Conservation (phyloP, 148 eudicot genomes). For the Persicaria tinctoria region DNA sequence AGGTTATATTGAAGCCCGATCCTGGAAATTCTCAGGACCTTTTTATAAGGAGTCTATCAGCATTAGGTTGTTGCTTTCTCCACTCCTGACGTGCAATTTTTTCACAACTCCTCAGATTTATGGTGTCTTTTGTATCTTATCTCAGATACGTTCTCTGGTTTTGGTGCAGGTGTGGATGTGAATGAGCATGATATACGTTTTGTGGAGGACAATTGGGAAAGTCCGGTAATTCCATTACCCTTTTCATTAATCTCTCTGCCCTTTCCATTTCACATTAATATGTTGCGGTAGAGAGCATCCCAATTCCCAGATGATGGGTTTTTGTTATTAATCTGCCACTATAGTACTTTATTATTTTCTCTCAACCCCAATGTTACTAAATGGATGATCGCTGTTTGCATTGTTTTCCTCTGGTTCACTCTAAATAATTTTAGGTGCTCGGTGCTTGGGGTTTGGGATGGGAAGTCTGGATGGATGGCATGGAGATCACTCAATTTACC, state of each 20-base stretch:
- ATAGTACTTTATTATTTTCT: not conserved
- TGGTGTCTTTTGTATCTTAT: not conserved
- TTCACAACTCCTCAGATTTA: not conserved
- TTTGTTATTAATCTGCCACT: not conserved
- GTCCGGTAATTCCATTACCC: constrained; percentile 59
- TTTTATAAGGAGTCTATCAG: constrained; percentile 81
- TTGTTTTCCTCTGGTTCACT: constrained; percentile 3
- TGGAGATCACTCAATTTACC: constrained; percentile 98
- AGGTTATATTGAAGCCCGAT: constrained; percentile 99
- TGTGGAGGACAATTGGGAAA: constrained; percentile 99
- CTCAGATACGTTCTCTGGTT: constrained; percentile 15
- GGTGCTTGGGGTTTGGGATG: constrained; percentile 99
- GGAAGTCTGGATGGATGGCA: constrained; percentile 99
- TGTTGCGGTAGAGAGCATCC: not conserved
- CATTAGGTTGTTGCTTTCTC: constrained; percentile 53
- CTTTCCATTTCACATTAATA: not conserved
- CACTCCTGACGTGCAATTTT: not conserved
- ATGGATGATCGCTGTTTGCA: not conserved
- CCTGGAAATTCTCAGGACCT: constrained; percentile 99
- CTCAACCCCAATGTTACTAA: not conserved
- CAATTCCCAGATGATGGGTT: not conserved
- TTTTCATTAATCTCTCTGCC: not conserved
- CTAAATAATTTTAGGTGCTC: constrained; percentile 57
- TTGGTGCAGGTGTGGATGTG: constrained; percentile 67
- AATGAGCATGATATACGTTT: constrained; percentile 97